Base-by-base conservation (phyloP, 257 asterid species). In the Prunella vulgaris region DNA sequence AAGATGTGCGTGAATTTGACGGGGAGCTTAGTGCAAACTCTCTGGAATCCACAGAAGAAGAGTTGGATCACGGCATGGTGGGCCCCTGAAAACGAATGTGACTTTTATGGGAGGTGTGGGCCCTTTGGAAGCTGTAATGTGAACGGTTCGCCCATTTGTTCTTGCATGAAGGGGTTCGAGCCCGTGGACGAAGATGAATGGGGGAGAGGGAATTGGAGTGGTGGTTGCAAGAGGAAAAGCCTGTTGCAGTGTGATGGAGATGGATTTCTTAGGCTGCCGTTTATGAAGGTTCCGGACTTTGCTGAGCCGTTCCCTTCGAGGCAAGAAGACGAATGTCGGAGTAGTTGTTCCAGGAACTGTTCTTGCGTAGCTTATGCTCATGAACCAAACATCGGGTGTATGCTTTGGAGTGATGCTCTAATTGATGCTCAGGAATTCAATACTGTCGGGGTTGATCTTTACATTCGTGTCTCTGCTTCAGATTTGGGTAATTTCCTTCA, bases 31-130 rank as follows among this genome's bases (percentile, higher is more conserved):
- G 70, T 60, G 40, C 71, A 77, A 25, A 48, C 78, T 2, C 5
- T 70, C 35, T 82, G 84, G 87, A 48, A 75, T 12, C 76, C 42
- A n/a, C 56, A 69, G 59, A 77, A 37, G 21, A 32, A 27, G 73
- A 56, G 7, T 12, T 82, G 87, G 89, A 77, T 75, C 53, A 12
- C 18, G 7, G 3, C 63, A 2, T 77, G 77, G 82, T 15, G 22
- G 64, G 79, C 72, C 5, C 87, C 87, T 7, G 35, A 71, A 1
- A 76, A 49, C 4, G 74, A 73, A 4, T 82, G 89, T 20, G 89
- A 80, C 7, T 44, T 70, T 13, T 84, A 84, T 13, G 81, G 81
- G 17, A 78, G 33, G 0, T 84, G 87, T 21, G 85, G 90, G 13
- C 64, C 44, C 3, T 59, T 59, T 3, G 64, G 64, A 1, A 59